These are phyloP conservation scores for Euphorbia tirucalli DNA, from an alignment of 345 rosid species.

Conservation along the genomic window DNA sequence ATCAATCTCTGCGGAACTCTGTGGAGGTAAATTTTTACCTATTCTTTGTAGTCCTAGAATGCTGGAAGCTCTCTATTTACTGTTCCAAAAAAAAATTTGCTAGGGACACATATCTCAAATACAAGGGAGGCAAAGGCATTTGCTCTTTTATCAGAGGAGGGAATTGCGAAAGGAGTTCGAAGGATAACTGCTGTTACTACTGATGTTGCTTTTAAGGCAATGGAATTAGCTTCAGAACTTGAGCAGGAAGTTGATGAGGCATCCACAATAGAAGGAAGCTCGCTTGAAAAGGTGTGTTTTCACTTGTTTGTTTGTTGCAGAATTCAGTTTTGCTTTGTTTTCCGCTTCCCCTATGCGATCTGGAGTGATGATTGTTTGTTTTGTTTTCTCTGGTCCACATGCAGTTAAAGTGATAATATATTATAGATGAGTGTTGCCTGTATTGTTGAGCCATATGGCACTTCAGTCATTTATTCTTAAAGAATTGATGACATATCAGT, in stretches of 20 bases:
- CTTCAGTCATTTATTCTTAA: background rate
- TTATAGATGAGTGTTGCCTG: background rate
- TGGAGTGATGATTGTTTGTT: background rate
- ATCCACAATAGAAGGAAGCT: conserved; percentile 57
- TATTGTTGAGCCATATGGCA: background rate
- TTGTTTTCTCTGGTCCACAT: background rate
- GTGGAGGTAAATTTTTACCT: conserved; percentile 66
- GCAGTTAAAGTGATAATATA: background rate
- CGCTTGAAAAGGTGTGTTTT: conserved; percentile 68
- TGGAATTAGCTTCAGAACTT: conserved; percentile 54
- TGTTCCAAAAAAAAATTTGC: conserved; percentile 1
- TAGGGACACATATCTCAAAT: conserved; percentile 90
- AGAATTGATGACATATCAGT: background rate
- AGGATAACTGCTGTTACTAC: conserved; percentile 91
- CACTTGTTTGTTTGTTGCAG: background rate
- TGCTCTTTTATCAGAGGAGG: conserved; percentile 95
- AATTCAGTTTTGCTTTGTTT: background rate
- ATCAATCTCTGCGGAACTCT: conserved; percentile 72
- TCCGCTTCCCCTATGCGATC: background rate
- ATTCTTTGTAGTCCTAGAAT: background rate
- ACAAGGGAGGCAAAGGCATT: conserved; percentile 90
- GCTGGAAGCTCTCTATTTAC: conserved; percentile 14
- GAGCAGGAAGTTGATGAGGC: conserved; percentile 72
- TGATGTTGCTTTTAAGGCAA: conserved; percentile 70
- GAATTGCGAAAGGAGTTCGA: conserved; percentile 85